These are phyloP conservation scores for Platanus orientalis DNA, from an alignment of 164 flowering plant genomes.

Conservation along the genomic window DNA sequence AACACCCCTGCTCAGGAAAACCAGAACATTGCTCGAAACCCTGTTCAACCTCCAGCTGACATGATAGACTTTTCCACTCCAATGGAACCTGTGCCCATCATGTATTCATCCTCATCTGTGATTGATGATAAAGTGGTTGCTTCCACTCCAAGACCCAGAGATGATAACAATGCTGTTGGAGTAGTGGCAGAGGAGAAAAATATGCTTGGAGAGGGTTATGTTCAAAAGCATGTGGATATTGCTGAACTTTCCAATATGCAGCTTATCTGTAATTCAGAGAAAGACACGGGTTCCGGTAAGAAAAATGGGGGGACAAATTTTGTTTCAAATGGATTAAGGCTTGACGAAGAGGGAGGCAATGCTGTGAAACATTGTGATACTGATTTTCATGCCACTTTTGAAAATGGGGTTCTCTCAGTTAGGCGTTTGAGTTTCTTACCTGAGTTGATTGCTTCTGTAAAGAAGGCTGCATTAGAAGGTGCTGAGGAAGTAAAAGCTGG, in stretches of 20 bases:
- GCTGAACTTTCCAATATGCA: constrained; percentile 20
- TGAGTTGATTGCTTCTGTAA: constrained; percentile 70
- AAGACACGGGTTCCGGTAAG: constrained; percentile 10
- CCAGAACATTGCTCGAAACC: constrained; percentile 26
- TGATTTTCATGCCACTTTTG: constrained; percentile 20
- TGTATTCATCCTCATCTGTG: constrained; percentile 21
- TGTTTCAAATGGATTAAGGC: constrained; percentile 20
- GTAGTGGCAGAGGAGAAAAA: constrained; percentile 20
- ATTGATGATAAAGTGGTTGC: constrained; percentile 23
- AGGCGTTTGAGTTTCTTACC: constrained; percentile 51
- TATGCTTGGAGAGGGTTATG: constrained; percentile 19
- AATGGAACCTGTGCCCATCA: constrained; percentile 16
- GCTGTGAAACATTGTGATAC: constrained; percentile 19
- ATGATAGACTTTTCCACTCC: constrained; percentile 19
- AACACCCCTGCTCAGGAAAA: constrained; percentile 28
- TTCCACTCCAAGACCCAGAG: constrained; percentile 16
- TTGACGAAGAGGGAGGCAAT: constrained; percentile 21
- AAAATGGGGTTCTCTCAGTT: constrained; percentile 26
- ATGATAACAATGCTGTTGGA: constrained; percentile 15
- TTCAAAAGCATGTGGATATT: constrained; percentile 11
- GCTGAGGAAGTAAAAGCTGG: constrained; percentile 51
- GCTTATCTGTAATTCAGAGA: constrained; percentile 12
- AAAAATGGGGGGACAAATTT: constrained; percentile 12
- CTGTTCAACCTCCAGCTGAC: constrained; percentile 22
- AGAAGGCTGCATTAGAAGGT: constrained; percentile 51